phyloP scores from a whole-genome alignment of 2,329 filamentous ascomycete species.

The Xylariomycetidae sp. region DNA sequence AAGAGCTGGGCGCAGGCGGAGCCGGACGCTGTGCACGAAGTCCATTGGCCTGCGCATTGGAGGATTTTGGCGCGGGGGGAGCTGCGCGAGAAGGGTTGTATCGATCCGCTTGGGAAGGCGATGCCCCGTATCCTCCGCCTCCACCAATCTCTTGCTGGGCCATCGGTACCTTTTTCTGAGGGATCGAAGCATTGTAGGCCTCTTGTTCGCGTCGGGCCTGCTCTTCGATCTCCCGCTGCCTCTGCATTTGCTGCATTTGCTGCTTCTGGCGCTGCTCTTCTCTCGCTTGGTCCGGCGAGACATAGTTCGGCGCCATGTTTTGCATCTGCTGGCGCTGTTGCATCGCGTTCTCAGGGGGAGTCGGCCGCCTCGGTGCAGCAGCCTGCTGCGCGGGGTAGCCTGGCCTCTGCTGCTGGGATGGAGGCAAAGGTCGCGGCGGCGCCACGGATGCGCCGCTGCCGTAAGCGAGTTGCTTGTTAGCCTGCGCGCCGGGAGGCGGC shows the following conservation, averaged over 20 bases:
- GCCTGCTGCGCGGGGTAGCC: constrained; percentile 30
- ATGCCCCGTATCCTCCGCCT: constrained; percentile 49
- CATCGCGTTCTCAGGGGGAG: constrained; percentile 36
- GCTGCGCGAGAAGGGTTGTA: constrained; percentile 84
- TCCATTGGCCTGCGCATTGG: constrained; percentile 47
- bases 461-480: constrained; percentile 59
- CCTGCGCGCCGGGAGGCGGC: constrained; percentile 49
- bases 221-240: constrained; percentile 54
- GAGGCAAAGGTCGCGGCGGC: constrained; percentile 62
- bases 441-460: constrained; percentile 53
- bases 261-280: constrained; percentile 59
- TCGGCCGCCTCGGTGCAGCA: constrained; percentile 36
- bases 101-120: constrained; percentile 49
- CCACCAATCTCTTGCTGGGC: constrained; percentile 84
- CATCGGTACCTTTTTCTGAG: constrained; percentile 70
- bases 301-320: constrained; percentile 49
- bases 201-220: constrained; percentile 70
- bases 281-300: constrained; percentile 41
- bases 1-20: constrained; percentile 57
- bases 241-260: constrained; percentile 49
- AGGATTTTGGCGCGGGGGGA: constrained; percentile 66
- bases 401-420: constrained; percentile 40
- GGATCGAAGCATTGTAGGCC: constrained; percentile 83
- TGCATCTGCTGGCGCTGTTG: constrained; percentile 55
- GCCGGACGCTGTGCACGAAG: constrained; percentile 73